These are phyloP conservation scores for Perilla frutescens DNA, from an alignment of 257 asterid species.

Conservation along the genomic window DNA sequence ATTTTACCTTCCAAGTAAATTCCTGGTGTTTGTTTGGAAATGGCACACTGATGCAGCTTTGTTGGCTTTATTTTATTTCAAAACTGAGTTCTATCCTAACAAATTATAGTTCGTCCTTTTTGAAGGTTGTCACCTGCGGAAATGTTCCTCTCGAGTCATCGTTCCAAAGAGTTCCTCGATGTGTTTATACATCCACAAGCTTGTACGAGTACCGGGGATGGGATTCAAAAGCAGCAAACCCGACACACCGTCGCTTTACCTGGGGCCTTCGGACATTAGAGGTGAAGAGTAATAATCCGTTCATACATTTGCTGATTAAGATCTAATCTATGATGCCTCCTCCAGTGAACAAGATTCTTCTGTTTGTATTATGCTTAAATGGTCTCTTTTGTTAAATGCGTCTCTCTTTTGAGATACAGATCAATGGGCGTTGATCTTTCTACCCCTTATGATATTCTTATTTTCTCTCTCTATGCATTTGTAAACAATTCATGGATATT, in stretches of 20 bases:
- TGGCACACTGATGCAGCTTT: neutral
- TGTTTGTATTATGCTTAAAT: neutral
- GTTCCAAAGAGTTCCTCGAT: slow-evolving; percentile 70
- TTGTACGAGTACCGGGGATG: slow-evolving; percentile 75
- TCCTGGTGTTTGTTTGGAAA: neutral
- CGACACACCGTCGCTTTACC: slow-evolving; percentile 67
- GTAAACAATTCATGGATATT: neutral
- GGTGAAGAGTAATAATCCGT: slow-evolving; percentile 43
- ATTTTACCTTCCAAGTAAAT: slow-evolving; percentile 8
- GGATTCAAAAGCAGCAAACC: slow-evolving; percentile 71
- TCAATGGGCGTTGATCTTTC: neutral
- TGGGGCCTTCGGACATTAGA: slow-evolving; percentile 74
- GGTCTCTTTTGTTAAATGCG: neutral
- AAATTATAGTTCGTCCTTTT: slow-evolving; percentile 11
- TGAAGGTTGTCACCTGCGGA: slow-evolving; percentile 82
- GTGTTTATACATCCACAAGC: slow-evolving; percentile 74
- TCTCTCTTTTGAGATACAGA: slow-evolving; percentile 16
- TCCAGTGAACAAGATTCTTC: slow-evolving; percentile 7
- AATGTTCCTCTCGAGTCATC: slow-evolving; percentile 79
- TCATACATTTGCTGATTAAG: neutral
- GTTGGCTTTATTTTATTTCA: slow-evolving; percentile 5
- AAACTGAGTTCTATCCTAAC: slow-evolving; percentile 21
- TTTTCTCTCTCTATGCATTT: neutral
- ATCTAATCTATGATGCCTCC: slow-evolving; percentile 13
- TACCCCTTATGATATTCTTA: neutral